Base-by-base conservation (phyloP, 192 early-diverging fungal genomes). In the Coemansia sp. region DNA sequence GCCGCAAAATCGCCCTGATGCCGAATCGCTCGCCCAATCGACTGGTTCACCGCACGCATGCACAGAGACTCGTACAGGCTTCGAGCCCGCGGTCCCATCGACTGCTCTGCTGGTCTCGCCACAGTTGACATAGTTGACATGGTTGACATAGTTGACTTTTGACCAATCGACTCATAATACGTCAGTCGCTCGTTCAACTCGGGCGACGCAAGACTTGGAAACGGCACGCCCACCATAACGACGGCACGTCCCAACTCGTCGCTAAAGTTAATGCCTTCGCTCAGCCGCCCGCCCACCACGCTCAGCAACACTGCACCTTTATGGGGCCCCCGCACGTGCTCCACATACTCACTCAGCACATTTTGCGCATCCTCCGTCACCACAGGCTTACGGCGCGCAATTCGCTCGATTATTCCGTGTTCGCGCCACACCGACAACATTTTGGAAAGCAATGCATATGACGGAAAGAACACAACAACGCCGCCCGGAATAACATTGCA, bases 41-140 rank as follows among this genome's bases (percentile, higher is more conserved):
- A 87, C 76, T 96, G 94, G 72, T 98, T 95, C 0, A 97, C 91
- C 3, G 92, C 91, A 20, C 88, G 85, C 93, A 97, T 96, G 73
- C 93, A 95, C 37, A 96, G 68, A 58, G 93, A 91, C 62, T 96
- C 91, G 60, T 93, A 94, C 60, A 92, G 90, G 21, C 65, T 60
- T 4, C 64, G 67, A 4, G 58, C 70, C 4, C 74, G 61, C 34
- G 58, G 60, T 28, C 92, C 93, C 54, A 68, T 83, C 6, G 31
- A 18, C 17, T 55, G 57, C 38, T 42, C 34, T 5, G 17, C 7
- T n/a, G 17, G 47, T 8, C 47, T 20, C 47, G 10, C 38, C 38
- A n/a, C n/a, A 15, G n/a, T 17, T 17, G 46, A n/a, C 46, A 17
- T n/a, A 6, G n/a, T 3, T 7, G 17, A 5, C 40, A n/a, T n/a